phyloP scores from a whole-genome alignment of 305 asterid species.

The Solanum hybrid region DNA sequence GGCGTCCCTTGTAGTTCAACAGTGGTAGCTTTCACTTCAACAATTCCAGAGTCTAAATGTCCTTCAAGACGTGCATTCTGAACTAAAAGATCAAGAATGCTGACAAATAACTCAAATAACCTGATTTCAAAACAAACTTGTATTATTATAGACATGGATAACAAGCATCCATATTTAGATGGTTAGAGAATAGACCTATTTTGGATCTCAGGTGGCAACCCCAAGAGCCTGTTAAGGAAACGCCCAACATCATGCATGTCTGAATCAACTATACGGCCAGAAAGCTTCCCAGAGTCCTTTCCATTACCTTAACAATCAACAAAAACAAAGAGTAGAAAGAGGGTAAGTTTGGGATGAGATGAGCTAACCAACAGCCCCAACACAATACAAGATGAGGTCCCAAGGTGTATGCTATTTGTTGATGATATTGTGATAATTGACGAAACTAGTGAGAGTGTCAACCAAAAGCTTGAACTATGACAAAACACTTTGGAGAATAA shows the following conservation, averaged over 20 bases:
- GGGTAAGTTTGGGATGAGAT: background rate
- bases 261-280: constrained; percentile 82
- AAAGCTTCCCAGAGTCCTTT: constrained; percentile 58
- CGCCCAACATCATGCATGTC: constrained; percentile 98
- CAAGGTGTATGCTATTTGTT: background rate
- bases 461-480: background rate
- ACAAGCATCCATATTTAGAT: background rate
- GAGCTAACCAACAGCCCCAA: background rate
- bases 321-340: constrained; percentile 4
- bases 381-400: background rate
- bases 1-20: constrained; percentile 70
- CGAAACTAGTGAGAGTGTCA: background rate
- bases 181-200: constrained; percentile 52
- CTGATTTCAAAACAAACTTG: constrained; percentile 40
- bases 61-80: constrained; percentile 85
- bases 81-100: constrained; percentile 68
- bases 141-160: constrained; percentile 17
- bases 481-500: background rate
- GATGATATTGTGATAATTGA: background rate
- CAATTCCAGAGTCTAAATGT: constrained; percentile 89
- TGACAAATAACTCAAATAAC: constrained; percentile 85
- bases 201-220: constrained; percentile 87
- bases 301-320: constrained; percentile 49
- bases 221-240: constrained; percentile 88
- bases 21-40: constrained; percentile 76